Evolutionary conservation across 352 stramenopile genomes (phyloP).

Genomic region (Phytophthora hibernalis): DNA sequence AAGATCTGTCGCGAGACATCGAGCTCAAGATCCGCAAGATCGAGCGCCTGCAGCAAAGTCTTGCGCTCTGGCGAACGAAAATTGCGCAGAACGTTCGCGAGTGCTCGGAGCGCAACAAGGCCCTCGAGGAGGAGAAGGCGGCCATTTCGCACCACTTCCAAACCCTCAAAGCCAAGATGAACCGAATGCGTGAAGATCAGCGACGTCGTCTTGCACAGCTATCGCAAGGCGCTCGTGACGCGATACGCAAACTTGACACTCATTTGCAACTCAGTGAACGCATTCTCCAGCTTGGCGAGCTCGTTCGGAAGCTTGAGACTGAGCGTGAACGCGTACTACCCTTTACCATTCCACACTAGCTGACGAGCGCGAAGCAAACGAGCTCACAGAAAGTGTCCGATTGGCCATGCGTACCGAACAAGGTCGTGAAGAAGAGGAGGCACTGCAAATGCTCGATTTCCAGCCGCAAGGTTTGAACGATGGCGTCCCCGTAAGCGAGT

Average conservation of each 20-base stretch:
- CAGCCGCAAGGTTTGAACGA: conserved; percentile 68
- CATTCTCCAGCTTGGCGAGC: conserved; percentile 90
- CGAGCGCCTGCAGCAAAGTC: conserved; percentile 89
- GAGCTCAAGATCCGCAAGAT: conserved; percentile 95
- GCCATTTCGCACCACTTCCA: conserved; percentile 85
- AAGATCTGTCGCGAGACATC: conserved; percentile 93
- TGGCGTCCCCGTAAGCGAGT: conserved; percentile 66
- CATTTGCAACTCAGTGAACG: conserved; percentile 80
- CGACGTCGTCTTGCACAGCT: conserved; percentile 80
- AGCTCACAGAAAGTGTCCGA: conserved; percentile 70
- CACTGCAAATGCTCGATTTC: conserved; percentile 50
- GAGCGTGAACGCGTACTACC: conserved; percentile 91
- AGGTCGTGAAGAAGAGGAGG: conserved; percentile 40
- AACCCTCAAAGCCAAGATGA: conserved; percentile 92
- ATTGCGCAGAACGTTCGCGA: conserved; percentile 92
- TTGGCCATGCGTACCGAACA: conserved; percentile 47
- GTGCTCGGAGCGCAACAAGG: conserved; percentile 88
- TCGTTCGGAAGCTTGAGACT: conserved; percentile 93
- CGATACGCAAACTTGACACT: conserved; percentile 77
- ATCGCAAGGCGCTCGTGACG: conserved; percentile 77
- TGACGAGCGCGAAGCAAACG: conserved; percentile 69
- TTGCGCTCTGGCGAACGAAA: conserved; percentile 93
- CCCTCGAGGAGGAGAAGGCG: conserved; percentile 91
- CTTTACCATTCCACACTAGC: conserved; percentile 67
- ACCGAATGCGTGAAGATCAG: conserved; percentile 88